Base-by-base conservation (phyloP, 1,139 yeast genomes). In the Saccharomyces pastorianus region DNA sequence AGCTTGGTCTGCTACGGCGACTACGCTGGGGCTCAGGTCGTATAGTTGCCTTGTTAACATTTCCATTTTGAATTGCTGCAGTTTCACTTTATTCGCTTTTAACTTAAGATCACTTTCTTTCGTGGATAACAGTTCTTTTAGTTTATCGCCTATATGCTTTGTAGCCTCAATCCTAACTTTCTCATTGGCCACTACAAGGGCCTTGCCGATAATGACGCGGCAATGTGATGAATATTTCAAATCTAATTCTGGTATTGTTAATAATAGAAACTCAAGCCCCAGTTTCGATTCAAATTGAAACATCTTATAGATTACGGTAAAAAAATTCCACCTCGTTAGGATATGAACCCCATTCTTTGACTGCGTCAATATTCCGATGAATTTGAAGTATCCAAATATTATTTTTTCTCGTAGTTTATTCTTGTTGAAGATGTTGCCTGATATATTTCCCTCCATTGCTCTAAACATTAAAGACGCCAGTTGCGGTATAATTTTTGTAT, bases 391-490 rank as follows among this genome's bases (percentile, higher is more conserved):
- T 0, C 97, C 98, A 58, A 76, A 71, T 51, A 89, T 81, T 31
- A 88, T 71, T 0, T 96, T 87, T 2, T 76, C 75, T 48, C 80
- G 82, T 49, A 93, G 68, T 48, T 89, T 73, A 4, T 71, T 73
- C 50, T 75, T 76, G 0, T 89, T 81, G 57, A 93, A 80, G 3
- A 91, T 77, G 7, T 96, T 91, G 53, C 86, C 95, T 5, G 79
- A 72, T 0, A 93, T 84, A 4, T 80, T 74, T 2, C 70, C 70
- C 47, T 69, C 71, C 64, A 69, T 65, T 11, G 70, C 77, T 69
- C 90, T 96, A 0, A 96, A 95, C 50, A 91, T 74, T 48, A 95
- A 82, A 62, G 91, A 96, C 0, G 96, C 88, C 53, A 93, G 75
- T 64, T 90, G 98, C 1, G 96, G 87, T 28, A 93, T 68, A 7